phyloP scores from a whole-genome alignment of 2,329 filamentous ascomycete species.

The Hortaea werneckii region DNA sequence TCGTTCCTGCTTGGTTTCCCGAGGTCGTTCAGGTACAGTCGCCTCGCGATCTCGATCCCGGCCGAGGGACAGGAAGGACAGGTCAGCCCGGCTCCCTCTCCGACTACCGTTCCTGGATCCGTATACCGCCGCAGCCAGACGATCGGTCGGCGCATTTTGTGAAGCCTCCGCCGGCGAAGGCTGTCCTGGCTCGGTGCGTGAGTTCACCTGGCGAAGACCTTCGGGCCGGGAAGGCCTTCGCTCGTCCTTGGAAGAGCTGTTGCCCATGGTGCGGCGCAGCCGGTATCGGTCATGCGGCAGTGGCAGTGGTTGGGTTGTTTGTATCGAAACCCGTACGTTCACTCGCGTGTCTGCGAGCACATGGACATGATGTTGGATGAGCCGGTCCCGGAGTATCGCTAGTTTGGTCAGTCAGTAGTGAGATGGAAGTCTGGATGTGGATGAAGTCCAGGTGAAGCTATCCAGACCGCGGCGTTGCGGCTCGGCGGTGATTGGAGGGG shows the following conservation, averaged over 20 bases:
- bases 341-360: too few species aligned
- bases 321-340: too few species aligned
- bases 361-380: too few species aligned
- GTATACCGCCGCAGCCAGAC: constrained; percentile 30
- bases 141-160: constrained; percentile 13
- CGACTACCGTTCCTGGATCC: constrained; percentile 28
- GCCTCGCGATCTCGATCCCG: constrained; percentile 38
- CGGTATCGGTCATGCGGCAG: too few species aligned
- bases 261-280: constrained; percentile 29
- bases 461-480: too few species aligned
- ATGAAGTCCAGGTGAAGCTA: too few species aligned
- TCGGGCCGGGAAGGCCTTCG: constrained; percentile 27
- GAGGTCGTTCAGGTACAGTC: constrained; percentile 44
- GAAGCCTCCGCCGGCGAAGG: constrained; percentile 5
- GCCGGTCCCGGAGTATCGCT: too few species aligned
- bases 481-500: too few species aligned
- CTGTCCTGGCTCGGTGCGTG: constrained; percentile 17
- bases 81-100: constrained; percentile 47
- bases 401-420: too few species aligned
- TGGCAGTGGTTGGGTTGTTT: too few species aligned
- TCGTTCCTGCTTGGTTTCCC: constrained; percentile 83
- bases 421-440: too few species aligned
- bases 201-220: constrained; percentile 24
- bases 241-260: constrained; percentile 39
- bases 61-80: constrained; percentile 48